Evolutionary conservation across 129 eudicot genomes (phyloP).

Genomic region (Cynara cardunculus): DNA sequence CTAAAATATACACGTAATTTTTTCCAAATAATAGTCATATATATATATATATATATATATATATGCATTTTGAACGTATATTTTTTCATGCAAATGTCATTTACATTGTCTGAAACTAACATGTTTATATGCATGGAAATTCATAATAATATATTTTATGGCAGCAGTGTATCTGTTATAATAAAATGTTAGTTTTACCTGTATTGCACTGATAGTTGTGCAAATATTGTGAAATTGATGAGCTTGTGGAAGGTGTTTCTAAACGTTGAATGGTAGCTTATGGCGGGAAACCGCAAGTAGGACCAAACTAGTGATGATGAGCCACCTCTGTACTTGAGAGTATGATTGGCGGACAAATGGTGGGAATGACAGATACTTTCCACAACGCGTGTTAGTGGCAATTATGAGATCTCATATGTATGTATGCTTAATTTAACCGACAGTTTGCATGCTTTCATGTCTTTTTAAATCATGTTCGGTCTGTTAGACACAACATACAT

Average conservation of each 20-base stretch:
- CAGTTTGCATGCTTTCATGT: not conserved
- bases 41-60: no score
- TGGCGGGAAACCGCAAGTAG: not conserved
- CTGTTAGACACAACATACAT: not conserved
- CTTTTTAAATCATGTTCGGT: not conserved
- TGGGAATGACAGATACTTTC: not conserved
- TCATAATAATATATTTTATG: no score
- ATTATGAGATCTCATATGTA: no score
- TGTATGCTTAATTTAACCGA: no score
- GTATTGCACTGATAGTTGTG: not conserved
- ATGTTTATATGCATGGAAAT: no score
- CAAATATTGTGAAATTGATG: not conserved
- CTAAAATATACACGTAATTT: not conserved
- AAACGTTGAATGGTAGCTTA: not conserved
- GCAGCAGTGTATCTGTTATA: not conserved
- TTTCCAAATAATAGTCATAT: no score
- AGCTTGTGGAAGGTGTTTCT: not conserved
- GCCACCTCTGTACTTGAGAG: not conserved
- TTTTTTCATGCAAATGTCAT: not conserved
- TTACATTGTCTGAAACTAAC: not conserved
- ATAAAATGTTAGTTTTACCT: not conserved
- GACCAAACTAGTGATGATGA: not conserved
- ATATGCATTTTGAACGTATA: not conserved
- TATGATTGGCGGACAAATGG: not conserved
- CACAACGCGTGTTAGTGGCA: not conserved